Base-by-base conservation (phyloP, 106 monocot genomes). In the Acanthochlamys bracteata region DNA sequence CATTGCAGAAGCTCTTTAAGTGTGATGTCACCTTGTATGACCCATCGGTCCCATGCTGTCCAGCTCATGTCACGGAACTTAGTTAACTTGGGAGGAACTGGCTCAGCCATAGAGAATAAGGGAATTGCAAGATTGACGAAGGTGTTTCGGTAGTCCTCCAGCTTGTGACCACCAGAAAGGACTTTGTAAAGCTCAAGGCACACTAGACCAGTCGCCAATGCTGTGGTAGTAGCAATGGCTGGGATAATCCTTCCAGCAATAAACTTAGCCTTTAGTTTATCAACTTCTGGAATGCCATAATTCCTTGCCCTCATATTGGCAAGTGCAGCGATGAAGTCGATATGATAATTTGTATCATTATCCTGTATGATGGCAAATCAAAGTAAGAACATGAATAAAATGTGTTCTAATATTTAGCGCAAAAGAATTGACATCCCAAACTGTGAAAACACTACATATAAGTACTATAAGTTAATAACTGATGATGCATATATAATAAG, bases 301-400 rank as follows among this genome's bases (percentile, higher is more conserved):
- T 85, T 85, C 40, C 81, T 67, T 0, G 85, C 85, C 1, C 85
- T 77, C 85, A 85, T 81, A 66, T 85, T 85, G 19, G 77, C 85
- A 24, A 81, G 66, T 0, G 71, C 81, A 57, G 75, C 81, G 24
- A 85, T 85, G n/a, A 85, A 66, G 68, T 81, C 81, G 71, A 81
- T 85, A 51, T 85, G 84, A 49, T 66, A 78, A 57, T 81, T 85
- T 24, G 74, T 74, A 39, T 81, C 77, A 25, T 85, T 77, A 65
- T 80, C 81, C 77, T 77, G 75, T 46, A 54, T 46, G 10, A 9
- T 54, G 19, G 53, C n/a, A 19, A 17, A 54, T 46, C 11, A 46
- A 14, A 46, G 45, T 10, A 46, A 46, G 8, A 46, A 46, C 45
- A 46, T 8, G 14, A 46, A 46, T 10, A 14, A 46, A 10, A 46